Base-by-base conservation (phyloP, 495 filamentous ascomycete species). In the Aspergillus kassunensis region DNA sequence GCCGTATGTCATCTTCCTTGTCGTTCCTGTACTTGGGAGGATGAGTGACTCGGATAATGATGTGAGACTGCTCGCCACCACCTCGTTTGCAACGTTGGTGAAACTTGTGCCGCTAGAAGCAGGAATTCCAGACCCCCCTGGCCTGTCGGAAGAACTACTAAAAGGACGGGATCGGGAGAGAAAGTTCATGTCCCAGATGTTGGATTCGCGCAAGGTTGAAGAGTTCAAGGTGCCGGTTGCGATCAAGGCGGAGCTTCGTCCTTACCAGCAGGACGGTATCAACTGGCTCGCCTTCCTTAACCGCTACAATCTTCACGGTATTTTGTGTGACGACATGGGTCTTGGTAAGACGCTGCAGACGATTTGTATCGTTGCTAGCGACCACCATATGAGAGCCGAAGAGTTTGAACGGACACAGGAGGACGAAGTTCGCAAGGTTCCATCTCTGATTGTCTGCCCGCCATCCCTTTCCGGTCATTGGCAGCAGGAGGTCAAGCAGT, bases 31-130 rank as follows among this genome's bases (percentile, higher is more conserved):
- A 4, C 79, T 98, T 45, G 93, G 93, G 33, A 84, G 93, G n/a
- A 98, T 98, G 93, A 97, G 91, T 65, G 93, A 98, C 66, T 93
- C 92, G 0, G 92, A 98, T 68, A 91, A 91, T 58, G 91, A 97
- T 60, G 84, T 97, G 45, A 83, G 93, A 34, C 80, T 98, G 19
- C 86, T 98, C 49, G 91, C 93, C 3, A 98, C 93, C 0, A 98
- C 95, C 1, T 95, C 91, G 11, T 98, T 98, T 58, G 93, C 93
- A 1, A 97, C 92, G 0, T 76, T 98, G 4, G 95, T 98, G 60
- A 97, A 97, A 64, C 80, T 98, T n/a, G 93, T 98, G 21, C 93
- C 93, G n/a, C 77, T 98, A 31, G 93, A 98, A 68, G 93, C 93
- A 27, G 93, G 93, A 49, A 97, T 98, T 57, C 92, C 95, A 5